phyloP scores from a whole-genome alignment of 176 grass and related monocot species.

The Hordeum marinum region DNA sequence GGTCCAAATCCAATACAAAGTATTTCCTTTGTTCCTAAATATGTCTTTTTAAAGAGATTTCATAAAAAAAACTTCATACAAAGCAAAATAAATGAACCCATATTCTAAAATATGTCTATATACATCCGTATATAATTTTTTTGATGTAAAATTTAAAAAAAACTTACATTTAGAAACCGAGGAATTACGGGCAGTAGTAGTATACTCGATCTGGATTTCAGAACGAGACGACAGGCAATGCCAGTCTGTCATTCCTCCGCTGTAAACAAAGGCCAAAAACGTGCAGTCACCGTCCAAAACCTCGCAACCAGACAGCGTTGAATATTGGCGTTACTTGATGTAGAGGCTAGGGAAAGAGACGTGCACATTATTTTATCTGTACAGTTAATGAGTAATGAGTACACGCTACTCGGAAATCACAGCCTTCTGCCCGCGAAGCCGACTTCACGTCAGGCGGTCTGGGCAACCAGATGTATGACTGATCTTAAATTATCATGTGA shows the following conservation, averaged over 20 bases:
- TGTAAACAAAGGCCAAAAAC: neutral
- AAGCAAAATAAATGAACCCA: too few relatives aligned
- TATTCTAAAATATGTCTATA: too few relatives aligned
- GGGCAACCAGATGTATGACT: too few relatives aligned
- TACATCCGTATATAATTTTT: too few relatives aligned
- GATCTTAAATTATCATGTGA: neutral
- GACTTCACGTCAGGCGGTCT: neutral
- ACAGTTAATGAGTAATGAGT: neutral
- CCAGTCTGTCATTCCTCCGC: neutral
- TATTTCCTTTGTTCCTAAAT: too few relatives aligned
- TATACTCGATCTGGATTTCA: neutral
- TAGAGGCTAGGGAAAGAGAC: neutral
- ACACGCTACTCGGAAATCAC: conserved; percentile 18
- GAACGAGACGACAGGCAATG: neutral
- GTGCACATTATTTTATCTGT: neutral
- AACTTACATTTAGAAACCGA: too few relatives aligned
- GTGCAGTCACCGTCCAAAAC: conserved; percentile 2
- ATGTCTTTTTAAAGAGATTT: too few relatives aligned
- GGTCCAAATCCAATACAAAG: neutral
- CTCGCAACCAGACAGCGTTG: neutral
- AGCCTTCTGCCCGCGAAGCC: neutral
- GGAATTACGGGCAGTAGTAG: too few relatives aligned
- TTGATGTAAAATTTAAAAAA: too few relatives aligned
- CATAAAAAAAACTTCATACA: too few relatives aligned
- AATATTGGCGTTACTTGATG: neutral